A percentile compares a stretch with the other conserved stretches of the same genome.
Evolutionary conservation across 495 filamentous ascomycete species (phyloP).

Genomic region (Rostrohypoxylon terebratum): DNA sequence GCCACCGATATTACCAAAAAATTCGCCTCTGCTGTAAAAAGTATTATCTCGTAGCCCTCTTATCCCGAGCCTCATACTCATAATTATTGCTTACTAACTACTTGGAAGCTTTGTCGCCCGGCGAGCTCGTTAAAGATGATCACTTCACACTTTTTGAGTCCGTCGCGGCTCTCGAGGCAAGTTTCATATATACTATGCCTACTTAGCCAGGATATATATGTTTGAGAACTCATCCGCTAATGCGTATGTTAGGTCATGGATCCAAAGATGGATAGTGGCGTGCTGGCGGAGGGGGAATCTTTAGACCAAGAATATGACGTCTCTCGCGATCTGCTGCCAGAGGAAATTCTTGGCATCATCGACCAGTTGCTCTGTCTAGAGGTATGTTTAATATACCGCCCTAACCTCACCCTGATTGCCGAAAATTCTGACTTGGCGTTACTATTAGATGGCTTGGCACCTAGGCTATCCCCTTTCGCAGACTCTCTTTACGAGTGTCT

Average conservation of each 20-base stretch:
- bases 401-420: slow-evolving; percentile 12
- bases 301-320: slow-evolving; percentile 90
- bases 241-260: slow-evolving; percentile 84
- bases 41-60: slow-evolving; percentile 55
- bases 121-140: slow-evolving; percentile 93
- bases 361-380: slow-evolving; percentile 92
- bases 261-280: slow-evolving; percentile 97
- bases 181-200: slow-evolving; percentile 40
- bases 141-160: slow-evolving; percentile 93
- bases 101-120: slow-evolving; percentile 73
- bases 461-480: slow-evolving; percentile 93
- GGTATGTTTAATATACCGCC: slow-evolving; percentile 62
- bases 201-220: not conserved
- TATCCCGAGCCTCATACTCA: not conserved
- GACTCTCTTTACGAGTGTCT: slow-evolving; percentile 92
- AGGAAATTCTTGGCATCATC: slow-evolving; percentile 91
- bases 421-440: slow-evolving; percentile 34
- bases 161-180: slow-evolving; percentile 93
- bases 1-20: slow-evolving; percentile 81
- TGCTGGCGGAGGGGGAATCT: slow-evolving; percentile 77
- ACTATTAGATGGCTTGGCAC: slow-evolving; percentile 91
- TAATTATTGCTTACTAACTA: slow-evolving; percentile 25
- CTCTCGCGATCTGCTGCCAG: slow-evolving; percentile 72
- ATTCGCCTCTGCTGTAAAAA: slow-evolving; percentile 75
- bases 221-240: slow-evolving; percentile 15